Evolutionary conservation across 257 asterid species (phyloP).

Genomic region (Mentha longifolia): DNA sequence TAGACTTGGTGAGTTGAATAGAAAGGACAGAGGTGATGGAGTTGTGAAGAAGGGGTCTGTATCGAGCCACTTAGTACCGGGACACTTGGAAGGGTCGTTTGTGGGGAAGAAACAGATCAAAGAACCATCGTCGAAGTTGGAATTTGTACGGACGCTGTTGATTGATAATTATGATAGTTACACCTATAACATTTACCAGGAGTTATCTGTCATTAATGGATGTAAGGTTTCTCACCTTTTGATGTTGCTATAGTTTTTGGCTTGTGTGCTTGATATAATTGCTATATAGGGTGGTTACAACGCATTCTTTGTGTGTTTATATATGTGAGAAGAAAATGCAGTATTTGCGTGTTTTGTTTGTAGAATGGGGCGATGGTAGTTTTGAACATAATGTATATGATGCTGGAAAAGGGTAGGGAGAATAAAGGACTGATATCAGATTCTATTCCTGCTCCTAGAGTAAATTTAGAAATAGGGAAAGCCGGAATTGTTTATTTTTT

Average conservation of each 20-base stretch:
- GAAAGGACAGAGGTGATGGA: slow-evolving; percentile 37
- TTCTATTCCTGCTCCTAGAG: background rate
- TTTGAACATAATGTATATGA: slow-evolving; percentile 6
- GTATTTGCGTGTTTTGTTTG: background rate
- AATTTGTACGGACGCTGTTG: slow-evolving; percentile 73
- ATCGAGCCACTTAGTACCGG: slow-evolving; percentile 67
- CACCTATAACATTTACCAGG: slow-evolving; percentile 94
- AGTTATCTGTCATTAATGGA: slow-evolving; percentile 84
- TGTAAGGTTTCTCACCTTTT: slow-evolving; percentile 51
- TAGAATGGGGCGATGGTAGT: background rate
- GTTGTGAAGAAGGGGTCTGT: slow-evolving; percentile 45
- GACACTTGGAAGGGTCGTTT: slow-evolving; percentile 61
- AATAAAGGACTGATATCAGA: background rate
- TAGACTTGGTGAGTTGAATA: slow-evolving; percentile 44
- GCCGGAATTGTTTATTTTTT: background rate
- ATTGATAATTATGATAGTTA: slow-evolving; percentile 97
- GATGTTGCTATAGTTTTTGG: background rate
- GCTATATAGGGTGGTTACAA: slow-evolving; percentile 10
- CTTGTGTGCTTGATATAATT: slow-evolving; percentile 3
- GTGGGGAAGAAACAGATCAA: slow-evolving; percentile 51
- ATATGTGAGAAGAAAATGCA: background rate
- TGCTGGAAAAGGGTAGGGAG: too few species aligned
- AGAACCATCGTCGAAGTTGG: slow-evolving; percentile 54
- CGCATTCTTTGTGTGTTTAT: slow-evolving; percentile 3
- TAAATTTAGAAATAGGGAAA: background rate